A percentile compares a stretch with the other conserved stretches of the same genome.
These are phyloP conservation scores for Cytospora schulzeri DNA, from an alignment of 2,329 filamentous ascomycete species.

Conservation along the genomic window DNA sequence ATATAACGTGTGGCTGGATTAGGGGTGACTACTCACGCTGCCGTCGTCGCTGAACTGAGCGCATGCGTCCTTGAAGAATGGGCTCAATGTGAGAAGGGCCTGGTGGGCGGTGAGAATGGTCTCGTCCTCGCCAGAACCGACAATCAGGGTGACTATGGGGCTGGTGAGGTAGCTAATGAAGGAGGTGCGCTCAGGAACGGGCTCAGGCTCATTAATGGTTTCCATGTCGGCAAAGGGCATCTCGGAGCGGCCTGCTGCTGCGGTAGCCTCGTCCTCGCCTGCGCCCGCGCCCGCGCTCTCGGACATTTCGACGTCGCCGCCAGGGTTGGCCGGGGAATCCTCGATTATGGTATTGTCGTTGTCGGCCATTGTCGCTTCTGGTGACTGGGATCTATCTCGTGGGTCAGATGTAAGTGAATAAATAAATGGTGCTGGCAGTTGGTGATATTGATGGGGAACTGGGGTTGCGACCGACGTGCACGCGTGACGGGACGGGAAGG, in stretches of 20 bases:
- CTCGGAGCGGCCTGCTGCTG: conserved; percentile 31
- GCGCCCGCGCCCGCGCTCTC: conserved; percentile 34
- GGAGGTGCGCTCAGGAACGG: conserved; percentile 39
- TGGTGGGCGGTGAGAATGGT: conserved; percentile 78
- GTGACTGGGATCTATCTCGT: not conserved
- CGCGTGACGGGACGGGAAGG: not conserved
- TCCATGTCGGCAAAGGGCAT: conserved; percentile 44
- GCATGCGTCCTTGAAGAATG: conserved; percentile 70
- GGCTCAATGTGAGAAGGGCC: conserved; percentile 71
- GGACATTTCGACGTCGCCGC: conserved; percentile 39
- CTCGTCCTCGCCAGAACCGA: conserved; percentile 61
- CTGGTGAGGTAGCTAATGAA: conserved; percentile 67
- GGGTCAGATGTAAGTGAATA: not conserved
- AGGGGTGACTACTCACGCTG: conserved; percentile 52
- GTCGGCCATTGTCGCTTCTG: conserved; percentile 35
- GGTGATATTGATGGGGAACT: not conserved
- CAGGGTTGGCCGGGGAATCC: conserved; percentile 34
- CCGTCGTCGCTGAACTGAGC: conserved; percentile 62
- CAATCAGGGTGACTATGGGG: conserved; percentile 68
- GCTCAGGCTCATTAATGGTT: conserved; percentile 36
- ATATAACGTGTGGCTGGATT: not conserved
- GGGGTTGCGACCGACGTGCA: not conserved
- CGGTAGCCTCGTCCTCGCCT: conserved; percentile 28
- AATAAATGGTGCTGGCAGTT: not conserved
- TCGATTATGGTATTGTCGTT: conserved; percentile 40